These are phyloP conservation scores for Eutypella sp. DNA, from an alignment of 2,329 filamentous ascomycete genomes.

Conservation along the genomic window DNA sequence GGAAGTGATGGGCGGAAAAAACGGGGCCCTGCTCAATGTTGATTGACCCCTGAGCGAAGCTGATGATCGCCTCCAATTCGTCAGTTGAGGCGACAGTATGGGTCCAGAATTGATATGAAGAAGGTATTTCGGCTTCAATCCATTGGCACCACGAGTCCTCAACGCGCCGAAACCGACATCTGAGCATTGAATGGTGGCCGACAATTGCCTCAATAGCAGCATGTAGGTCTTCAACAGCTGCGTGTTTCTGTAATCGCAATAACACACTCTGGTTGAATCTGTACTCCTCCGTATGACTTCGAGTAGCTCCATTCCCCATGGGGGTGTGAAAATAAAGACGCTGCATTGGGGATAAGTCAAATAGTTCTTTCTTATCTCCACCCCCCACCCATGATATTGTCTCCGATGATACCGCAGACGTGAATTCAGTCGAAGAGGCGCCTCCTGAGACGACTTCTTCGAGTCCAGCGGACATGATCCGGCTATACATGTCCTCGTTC, in stretches of 20 bases:
- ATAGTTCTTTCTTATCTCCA: slow-evolving; percentile 31
- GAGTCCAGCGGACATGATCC: slow-evolving; percentile 40
- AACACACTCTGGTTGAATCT: slow-evolving; percentile 49
- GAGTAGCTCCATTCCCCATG: slow-evolving; percentile 32
- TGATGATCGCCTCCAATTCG: slow-evolving; percentile 37
- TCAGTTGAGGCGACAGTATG: slow-evolving; percentile 35
- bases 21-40: slow-evolving; percentile 46
- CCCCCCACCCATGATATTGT: slow-evolving; percentile 25
- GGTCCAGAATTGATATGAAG: slow-evolving; percentile 41
- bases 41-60: slow-evolving; percentile 37
- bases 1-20: slow-evolving; percentile 45
- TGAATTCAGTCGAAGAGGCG: slow-evolving; percentile 33
- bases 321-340: slow-evolving; percentile 46
- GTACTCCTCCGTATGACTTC: slow-evolving; percentile 31
- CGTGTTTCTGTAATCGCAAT: slow-evolving; percentile 37
- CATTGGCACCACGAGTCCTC: slow-evolving; percentile 42
- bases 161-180: slow-evolving; percentile 38
- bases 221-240: slow-evolving; percentile 38
- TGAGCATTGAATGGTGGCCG: slow-evolving; percentile 47
- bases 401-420: slow-evolving; percentile 29
- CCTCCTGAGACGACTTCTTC: slow-evolving; percentile 28
- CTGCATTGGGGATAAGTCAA: slow-evolving; percentile 50
- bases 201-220: slow-evolving; percentile 45
- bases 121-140: slow-evolving; percentile 33
- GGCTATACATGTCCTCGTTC: slow-evolving; percentile 40